Evolutionary conservation across 75 land plant species (phyloP).

Genomic region (Sequoia sempervirens): DNA sequence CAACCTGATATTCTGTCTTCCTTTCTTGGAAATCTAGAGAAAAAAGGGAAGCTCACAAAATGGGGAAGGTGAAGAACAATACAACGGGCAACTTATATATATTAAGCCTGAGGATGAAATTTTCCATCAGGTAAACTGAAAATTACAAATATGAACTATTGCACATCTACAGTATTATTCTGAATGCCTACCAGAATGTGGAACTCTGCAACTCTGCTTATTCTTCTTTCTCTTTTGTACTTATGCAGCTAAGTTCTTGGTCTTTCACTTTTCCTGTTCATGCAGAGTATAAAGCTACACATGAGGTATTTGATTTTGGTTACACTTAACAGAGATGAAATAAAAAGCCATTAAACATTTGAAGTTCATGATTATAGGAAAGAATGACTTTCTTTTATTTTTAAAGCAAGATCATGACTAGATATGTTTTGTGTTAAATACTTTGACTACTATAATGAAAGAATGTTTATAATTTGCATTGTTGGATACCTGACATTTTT

Average conservation of each 20-base stretch:
- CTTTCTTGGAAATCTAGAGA: constrained; percentile 19
- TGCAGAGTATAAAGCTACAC: constrained; percentile 33
- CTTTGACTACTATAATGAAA: neutral
- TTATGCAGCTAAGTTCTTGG: constrained; percentile 69
- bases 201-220: neutral
- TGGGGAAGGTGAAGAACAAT: constrained; percentile 1
- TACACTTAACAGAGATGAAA: neutral
- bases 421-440: neutral
- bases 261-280: constrained; percentile 67
- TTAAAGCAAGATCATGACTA: neutral
- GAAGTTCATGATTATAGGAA: neutral
- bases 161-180: neutral
- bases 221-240: constrained; percentile 13
- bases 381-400: neutral
- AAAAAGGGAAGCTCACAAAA: constrained; percentile 15
- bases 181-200: neutral
- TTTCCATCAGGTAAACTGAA: constrained; percentile 62
- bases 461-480: neutral
- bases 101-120: constrained; percentile 88
- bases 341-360: neutral
- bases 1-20: neutral
- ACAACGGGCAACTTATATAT: constrained; percentile 49
- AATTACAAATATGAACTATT: neutral
- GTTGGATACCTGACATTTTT: neutral
- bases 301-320: constrained; percentile 42